These are phyloP conservation scores for Phytophthora europaea DNA, from an alignment of 352 stramenopile species.

Conservation along the genomic window DNA sequence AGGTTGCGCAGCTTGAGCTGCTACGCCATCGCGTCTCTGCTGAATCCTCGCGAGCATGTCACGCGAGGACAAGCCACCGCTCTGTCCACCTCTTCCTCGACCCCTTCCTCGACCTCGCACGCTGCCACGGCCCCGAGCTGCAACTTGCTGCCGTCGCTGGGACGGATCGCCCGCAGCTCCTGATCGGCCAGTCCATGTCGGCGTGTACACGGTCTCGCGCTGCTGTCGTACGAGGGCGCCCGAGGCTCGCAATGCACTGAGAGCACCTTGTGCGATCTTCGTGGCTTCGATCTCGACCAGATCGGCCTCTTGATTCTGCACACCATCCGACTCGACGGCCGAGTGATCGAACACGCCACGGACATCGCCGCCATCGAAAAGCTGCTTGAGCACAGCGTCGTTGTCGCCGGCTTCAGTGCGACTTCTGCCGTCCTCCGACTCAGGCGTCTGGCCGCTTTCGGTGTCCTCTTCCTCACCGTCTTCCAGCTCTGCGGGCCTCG, in stretches of 20 bases:
- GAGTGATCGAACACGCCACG: slow-evolving; percentile 97
- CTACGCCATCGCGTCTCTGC: slow-evolving; percentile 39
- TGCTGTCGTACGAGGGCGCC: slow-evolving; percentile 79
- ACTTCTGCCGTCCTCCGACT: slow-evolving; percentile 4
- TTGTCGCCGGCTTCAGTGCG: slow-evolving; percentile 64
- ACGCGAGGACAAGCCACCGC: slow-evolving; percentile 53
- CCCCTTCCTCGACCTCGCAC: slow-evolving; percentile 22
- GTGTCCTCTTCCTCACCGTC: slow-evolving; percentile 41
- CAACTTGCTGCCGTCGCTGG: slow-evolving; percentile 45
- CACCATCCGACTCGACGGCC: slow-evolving; percentile 89
- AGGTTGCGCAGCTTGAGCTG: slow-evolving; percentile 12
- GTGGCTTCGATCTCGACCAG: slow-evolving; percentile 94
- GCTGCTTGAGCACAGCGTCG: slow-evolving; percentile 88
- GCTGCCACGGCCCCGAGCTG: slow-evolving; percentile 9
- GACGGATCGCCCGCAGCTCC: slow-evolving; percentile 74
- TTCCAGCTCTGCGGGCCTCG: slow-evolving; percentile 60
- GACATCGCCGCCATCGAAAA: slow-evolving; percentile 94
- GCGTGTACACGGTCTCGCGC: slow-evolving; percentile 67
- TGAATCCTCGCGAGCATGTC: slow-evolving; percentile 80
- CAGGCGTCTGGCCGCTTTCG: slow-evolving; percentile 14
- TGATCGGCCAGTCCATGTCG: slow-evolving; percentile 82
- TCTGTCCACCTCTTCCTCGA: slow-evolving; percentile 25
- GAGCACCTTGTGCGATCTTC: slow-evolving; percentile 90
- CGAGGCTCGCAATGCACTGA: slow-evolving; percentile 85
- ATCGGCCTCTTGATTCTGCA: slow-evolving; percentile 91